Conservation (phyloP, 2,329 filamentous ascomycete genomes). For the Aspergillus ibericus region DNA sequence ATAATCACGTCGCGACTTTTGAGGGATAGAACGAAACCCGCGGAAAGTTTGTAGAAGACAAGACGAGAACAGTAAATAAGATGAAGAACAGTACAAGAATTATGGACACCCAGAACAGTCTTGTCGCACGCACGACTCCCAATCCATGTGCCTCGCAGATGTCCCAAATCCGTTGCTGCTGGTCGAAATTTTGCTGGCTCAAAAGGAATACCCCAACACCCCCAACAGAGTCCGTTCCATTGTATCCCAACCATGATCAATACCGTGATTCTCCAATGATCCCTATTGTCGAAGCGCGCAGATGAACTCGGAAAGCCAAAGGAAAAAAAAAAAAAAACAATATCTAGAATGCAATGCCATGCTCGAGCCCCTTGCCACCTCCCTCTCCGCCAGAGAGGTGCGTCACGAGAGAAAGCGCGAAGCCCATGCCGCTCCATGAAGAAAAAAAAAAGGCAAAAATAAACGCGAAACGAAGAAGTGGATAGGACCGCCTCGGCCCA, state of each 20-base stretch:
- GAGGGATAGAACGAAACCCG: not conserved
- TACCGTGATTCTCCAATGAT: conserved; percentile 42
- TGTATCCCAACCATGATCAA: conserved; percentile 43
- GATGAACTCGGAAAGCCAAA: conserved; percentile 24
- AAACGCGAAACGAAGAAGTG: not conserved
- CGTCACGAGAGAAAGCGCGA: conserved; percentile 12
- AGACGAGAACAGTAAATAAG: conserved; percentile 11
- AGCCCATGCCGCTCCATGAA: conserved; percentile 13
- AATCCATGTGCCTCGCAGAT: conserved; percentile 25
- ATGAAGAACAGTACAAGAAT: conserved; percentile 18
- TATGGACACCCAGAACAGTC: conserved; percentile 35
- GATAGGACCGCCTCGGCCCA: conserved; percentile 20
- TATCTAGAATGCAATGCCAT: conserved; percentile 28
- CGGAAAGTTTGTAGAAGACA: conserved; percentile 3
- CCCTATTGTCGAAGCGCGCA: conserved; percentile 38
- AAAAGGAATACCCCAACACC: conserved; percentile 44
- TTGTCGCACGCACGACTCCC: conserved; percentile 35
- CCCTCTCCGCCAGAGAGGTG: not conserved
- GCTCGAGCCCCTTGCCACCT: conserved; percentile 10
- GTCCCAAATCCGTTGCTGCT: conserved; percentile 27
- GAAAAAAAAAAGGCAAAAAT: conserved; percentile 4
- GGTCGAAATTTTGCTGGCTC: conserved; percentile 28
- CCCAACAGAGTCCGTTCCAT: conserved; percentile 39
- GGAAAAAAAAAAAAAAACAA: conserved; percentile 26
- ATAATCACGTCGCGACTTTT: conserved; percentile 16